phyloP scores from a whole-genome alignment of 2,329 filamentous ascomycete genomes.

The Elsinoe australis region DNA sequence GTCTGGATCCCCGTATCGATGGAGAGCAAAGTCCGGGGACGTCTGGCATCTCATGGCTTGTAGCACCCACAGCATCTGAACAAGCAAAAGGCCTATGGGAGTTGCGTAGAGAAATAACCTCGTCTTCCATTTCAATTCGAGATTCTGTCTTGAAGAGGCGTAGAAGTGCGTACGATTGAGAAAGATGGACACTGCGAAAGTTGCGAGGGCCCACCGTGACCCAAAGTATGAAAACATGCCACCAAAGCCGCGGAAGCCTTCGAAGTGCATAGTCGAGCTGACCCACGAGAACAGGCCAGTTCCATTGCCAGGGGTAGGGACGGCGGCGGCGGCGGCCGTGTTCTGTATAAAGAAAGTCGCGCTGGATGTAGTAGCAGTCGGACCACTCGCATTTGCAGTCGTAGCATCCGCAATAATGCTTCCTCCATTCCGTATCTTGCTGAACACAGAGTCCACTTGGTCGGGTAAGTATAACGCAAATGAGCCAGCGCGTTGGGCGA shows the following conservation, averaged over 20 bases:
- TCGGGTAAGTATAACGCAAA: constrained; percentile 53
- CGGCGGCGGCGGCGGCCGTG: constrained; percentile 29
- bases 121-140: constrained; percentile 66
- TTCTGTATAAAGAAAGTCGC: constrained; percentile 35
- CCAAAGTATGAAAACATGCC: constrained; percentile 86
- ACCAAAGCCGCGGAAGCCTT: constrained; percentile 60
- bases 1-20: constrained; percentile 41
- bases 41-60: constrained; percentile 91
- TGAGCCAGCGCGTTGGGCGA: constrained; percentile 61
- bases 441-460: constrained; percentile 48
- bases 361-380: constrained; percentile 33
- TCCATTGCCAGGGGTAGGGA: background rate
- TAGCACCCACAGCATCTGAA: constrained; percentile 63
- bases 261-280: constrained; percentile 36
- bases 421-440: constrained; percentile 47
- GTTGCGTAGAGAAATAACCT: constrained; percentile 62
- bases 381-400: constrained; percentile 36
- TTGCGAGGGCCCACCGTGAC: constrained; percentile 85
- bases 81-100: constrained; percentile 61
- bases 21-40: constrained; percentile 38
- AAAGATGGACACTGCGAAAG: constrained; percentile 75
- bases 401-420: constrained; percentile 55
- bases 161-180: constrained; percentile 91
- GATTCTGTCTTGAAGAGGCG: constrained; percentile 72
- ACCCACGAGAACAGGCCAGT: constrained; percentile 21